These are phyloP conservation scores for Saturnispora bothae DNA, from an alignment of 805 yeast genomes.

Conservation along the genomic window DNA sequence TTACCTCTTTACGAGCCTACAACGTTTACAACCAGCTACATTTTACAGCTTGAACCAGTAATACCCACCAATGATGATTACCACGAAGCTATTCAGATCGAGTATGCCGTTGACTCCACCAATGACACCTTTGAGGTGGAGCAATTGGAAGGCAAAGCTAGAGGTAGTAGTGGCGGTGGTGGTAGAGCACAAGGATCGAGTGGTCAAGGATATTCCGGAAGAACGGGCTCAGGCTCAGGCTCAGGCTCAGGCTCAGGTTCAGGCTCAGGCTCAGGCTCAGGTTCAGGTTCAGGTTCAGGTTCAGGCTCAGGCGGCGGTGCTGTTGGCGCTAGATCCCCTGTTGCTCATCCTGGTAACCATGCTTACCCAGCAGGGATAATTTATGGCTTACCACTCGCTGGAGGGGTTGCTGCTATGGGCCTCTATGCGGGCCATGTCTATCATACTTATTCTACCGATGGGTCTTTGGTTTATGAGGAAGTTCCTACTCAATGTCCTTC, in stretches of 20 bases:
- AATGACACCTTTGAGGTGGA: background rate
- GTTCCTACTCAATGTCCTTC: conserved; percentile 10
- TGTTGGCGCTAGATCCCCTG: conserved; percentile 14
- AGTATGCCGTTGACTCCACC: too few relatives aligned
- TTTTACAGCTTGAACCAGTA: background rate
- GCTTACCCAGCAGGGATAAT: conserved; percentile 12
- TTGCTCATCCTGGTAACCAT: conserved; percentile 4
- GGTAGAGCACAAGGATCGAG: conserved; percentile 5
- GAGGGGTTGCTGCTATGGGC: conserved; percentile 7
- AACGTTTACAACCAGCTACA: background rate
- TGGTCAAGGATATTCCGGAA: background rate
- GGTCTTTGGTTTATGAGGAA: conserved; percentile 9
- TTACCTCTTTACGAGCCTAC: background rate
- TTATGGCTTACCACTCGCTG: conserved; percentile 8
- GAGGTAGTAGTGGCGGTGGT: conserved; percentile 2
- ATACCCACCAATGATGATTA: too few relatives aligned
- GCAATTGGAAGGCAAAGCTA: background rate
- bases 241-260: background rate
- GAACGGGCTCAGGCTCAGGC: background rate
- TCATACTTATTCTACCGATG: conserved; percentile 10
- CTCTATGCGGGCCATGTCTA: conserved; percentile 9
- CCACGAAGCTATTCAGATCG: too few relatives aligned
- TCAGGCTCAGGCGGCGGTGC: conserved; percentile 1
- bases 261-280: background rate
- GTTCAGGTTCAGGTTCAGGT: background rate